phyloP scores from a whole-genome alignment of 2,329 filamentous ascomycete genomes.

The Celoporthe dispersa region DNA sequence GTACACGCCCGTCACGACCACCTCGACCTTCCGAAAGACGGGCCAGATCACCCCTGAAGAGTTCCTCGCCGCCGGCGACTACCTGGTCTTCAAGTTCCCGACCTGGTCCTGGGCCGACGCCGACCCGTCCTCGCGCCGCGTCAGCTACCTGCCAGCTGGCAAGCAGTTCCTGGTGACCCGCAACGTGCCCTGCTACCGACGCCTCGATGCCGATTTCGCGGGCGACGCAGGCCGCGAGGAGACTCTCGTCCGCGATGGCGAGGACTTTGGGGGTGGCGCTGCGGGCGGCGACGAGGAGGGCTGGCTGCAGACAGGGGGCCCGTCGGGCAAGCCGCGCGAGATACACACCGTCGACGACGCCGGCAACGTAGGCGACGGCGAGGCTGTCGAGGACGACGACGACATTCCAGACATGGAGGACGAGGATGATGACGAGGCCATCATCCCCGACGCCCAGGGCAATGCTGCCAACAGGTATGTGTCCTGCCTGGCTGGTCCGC shows the following conservation, averaged over 20 bases:
- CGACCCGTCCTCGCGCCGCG: slow-evolving; percentile 77
- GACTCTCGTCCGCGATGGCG: slow-evolving; percentile 80
- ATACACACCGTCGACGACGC: slow-evolving; percentile 88
- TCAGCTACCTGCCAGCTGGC: slow-evolving; percentile 78
- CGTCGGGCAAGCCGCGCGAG: slow-evolving; percentile 76
- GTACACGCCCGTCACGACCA: slow-evolving; percentile 86
- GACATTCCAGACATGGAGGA: slow-evolving; percentile 99
- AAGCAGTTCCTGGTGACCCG: slow-evolving; percentile 97
- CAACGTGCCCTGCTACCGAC: slow-evolving; percentile 89
- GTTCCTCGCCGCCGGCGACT: slow-evolving; percentile 94
- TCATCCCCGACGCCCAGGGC: slow-evolving; percentile 75
- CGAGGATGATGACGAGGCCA: slow-evolving; percentile 95
- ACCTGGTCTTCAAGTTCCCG: slow-evolving; percentile 98
- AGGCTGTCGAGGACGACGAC: slow-evolving; percentile 66
- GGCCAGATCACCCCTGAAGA: slow-evolving; percentile 97
- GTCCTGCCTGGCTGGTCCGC: not conserved
- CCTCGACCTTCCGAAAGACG: slow-evolving; percentile 89
- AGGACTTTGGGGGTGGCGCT: slow-evolving; percentile 57
- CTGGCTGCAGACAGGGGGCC: slow-evolving; percentile 87
- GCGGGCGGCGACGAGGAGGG: slow-evolving; percentile 74
- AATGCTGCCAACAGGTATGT: slow-evolving; percentile 52
- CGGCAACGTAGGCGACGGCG: slow-evolving; percentile 79
- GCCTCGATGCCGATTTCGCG: slow-evolving; percentile 91
- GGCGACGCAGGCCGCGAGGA: slow-evolving; percentile 86
- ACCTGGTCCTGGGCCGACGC: slow-evolving; percentile 97